phyloP scores from a whole-genome alignment of 1,284 basidiomycete genomes.

The Pseudozyma tsukubaensis region DNA sequence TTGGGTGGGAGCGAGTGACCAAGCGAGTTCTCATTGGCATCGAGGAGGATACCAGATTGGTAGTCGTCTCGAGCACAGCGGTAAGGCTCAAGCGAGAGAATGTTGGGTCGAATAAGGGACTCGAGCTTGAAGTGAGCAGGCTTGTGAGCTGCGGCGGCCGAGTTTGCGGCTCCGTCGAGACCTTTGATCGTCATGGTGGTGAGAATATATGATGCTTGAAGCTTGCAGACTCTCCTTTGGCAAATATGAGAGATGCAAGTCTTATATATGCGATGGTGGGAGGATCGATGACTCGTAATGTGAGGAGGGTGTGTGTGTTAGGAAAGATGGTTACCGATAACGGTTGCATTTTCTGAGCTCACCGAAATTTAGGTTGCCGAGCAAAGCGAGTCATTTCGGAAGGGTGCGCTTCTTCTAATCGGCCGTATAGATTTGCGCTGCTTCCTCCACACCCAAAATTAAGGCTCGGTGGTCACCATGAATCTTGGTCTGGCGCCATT shows the following conservation, averaged over 20 bases:
- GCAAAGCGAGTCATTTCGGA: slow-evolving; percentile 23
- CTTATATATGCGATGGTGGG: slow-evolving; percentile 5
- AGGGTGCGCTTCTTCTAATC: slow-evolving; percentile 33
- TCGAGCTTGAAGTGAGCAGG: slow-evolving; percentile 68
- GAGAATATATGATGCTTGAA: neutral
- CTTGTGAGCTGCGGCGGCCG: slow-evolving; percentile 55
- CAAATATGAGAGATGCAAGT: neutral
- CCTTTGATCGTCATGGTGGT: slow-evolving; percentile 48
- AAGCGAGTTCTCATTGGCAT: slow-evolving; percentile 96
- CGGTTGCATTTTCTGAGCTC: slow-evolving; percentile 1
- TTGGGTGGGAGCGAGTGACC: slow-evolving; percentile 80
- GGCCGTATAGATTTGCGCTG: slow-evolving; percentile 16
- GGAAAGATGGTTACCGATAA: slow-evolving; percentile 11
- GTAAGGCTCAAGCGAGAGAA: slow-evolving; percentile 90
- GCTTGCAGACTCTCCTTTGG: too few relatives aligned
- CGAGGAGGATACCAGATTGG: slow-evolving; percentile 89
- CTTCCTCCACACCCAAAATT: slow-evolving; percentile 11
- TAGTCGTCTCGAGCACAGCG: slow-evolving; percentile 97
- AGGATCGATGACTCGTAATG: slow-evolving; percentile 17
- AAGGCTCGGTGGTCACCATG: neutral
- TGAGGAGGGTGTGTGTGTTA: neutral
- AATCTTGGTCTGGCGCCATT: neutral
- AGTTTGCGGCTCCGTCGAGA: slow-evolving; percentile 31
- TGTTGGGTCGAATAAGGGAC: slow-evolving; percentile 85
- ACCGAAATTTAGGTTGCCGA: slow-evolving; percentile 35